Evolutionary conservation across 2,329 filamentous ascomycete species (phyloP).

Genomic region (Botrytis byssoidea): DNA sequence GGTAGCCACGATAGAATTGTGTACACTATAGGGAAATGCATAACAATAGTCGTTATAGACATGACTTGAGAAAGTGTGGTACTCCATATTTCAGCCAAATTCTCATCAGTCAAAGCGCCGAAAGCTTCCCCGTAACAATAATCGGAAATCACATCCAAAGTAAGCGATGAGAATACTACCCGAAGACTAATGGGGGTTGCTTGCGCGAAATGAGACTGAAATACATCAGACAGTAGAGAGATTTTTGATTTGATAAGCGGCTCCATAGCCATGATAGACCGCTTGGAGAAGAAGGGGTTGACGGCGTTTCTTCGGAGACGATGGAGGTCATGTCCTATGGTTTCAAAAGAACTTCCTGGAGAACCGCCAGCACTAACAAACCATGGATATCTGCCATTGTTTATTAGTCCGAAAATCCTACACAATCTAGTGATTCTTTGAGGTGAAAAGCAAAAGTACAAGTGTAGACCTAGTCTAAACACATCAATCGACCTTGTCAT

Average conservation of each 20-base stretch:
- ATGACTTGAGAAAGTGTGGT: slow-evolving; percentile 10
- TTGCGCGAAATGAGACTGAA: slow-evolving; percentile 19
- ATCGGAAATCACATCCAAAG: slow-evolving; percentile 32
- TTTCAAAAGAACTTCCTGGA: slow-evolving; percentile 10
- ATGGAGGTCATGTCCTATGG: slow-evolving; percentile 29
- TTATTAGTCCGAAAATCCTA: not conserved
- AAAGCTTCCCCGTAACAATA: slow-evolving; percentile 34
- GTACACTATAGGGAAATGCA: slow-evolving; percentile 10
- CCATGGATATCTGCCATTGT: slow-evolving; percentile 6
- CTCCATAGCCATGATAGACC: slow-evolving; percentile 24
- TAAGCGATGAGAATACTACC: slow-evolving; percentile 21
- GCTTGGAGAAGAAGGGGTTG: slow-evolving; percentile 31
- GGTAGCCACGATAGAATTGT: not conserved
- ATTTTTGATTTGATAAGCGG: slow-evolving; percentile 29
- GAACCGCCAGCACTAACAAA: slow-evolving; percentile 1
- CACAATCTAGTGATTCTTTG: not conserved
- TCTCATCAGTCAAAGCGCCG: slow-evolving; percentile 24
- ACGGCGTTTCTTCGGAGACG: slow-evolving; percentile 28
- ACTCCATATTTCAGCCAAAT: slow-evolving; percentile 13
- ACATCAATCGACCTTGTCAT: not conserved
- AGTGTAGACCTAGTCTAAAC: too few relatives aligned
- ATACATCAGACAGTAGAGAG: slow-evolving; percentile 19
- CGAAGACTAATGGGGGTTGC: slow-evolving; percentile 12
- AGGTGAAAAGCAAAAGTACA: not conserved
- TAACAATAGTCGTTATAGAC: not conserved